A percentile compares a stretch with the other conserved stretches of the same genome.
Evolutionary conservation across 768 basidiomycete genomes (phyloP).

Genomic region (Boletus pseudo-olivaceus): DNA sequence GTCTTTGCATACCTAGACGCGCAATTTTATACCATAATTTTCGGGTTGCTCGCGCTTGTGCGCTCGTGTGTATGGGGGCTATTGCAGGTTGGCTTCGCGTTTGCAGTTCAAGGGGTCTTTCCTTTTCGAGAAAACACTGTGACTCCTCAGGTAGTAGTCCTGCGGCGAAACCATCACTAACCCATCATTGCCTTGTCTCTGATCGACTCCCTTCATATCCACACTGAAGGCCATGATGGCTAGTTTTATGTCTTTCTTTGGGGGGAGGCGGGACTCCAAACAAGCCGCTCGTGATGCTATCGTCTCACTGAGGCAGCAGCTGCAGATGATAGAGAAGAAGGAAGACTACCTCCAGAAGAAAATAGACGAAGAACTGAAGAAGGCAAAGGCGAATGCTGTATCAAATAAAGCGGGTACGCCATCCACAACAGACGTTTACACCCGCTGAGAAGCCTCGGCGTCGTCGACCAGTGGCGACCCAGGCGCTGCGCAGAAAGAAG

Average conservation of each 20-base stretch:
- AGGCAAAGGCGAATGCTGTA: slow-evolving; percentile 90
- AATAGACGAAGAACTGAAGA: slow-evolving; percentile 91
- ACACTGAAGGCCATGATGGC: slow-evolving; percentile 53
- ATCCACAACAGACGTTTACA: background rate
- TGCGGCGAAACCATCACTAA: slow-evolving; percentile 9
- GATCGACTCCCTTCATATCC: background rate
- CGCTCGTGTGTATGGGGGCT: background rate
- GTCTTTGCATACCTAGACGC: slow-evolving; percentile 27
- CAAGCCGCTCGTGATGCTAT: slow-evolving; percentile 90
- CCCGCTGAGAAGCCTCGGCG: slow-evolving; percentile 11
- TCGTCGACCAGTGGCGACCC: slow-evolving; percentile 66
- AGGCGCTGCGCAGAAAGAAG: slow-evolving; percentile 93
- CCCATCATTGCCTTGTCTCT: slow-evolving; percentile 4
- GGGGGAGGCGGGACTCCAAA: slow-evolving; percentile 76
- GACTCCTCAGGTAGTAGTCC: slow-evolving; percentile 2
- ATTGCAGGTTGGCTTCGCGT: background rate
- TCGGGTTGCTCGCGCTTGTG: slow-evolving; percentile 5
- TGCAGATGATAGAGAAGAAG: slow-evolving; percentile 99
- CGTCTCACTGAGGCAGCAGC: slow-evolving; percentile 86
- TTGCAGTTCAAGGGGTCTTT: slow-evolving; percentile 12
- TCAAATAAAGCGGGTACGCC: slow-evolving; percentile 86
- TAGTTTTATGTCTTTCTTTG: slow-evolving; percentile 85
- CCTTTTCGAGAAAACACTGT: slow-evolving; percentile 26
- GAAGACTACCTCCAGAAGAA: slow-evolving; percentile 96
- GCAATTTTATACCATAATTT: slow-evolving; percentile 29